Evolutionary conservation across 805 yeast species (phyloP), one percentile per base, ranked within the genome.

Genomic region (Cyberlindnera nakhonratchasimensis): DNA sequence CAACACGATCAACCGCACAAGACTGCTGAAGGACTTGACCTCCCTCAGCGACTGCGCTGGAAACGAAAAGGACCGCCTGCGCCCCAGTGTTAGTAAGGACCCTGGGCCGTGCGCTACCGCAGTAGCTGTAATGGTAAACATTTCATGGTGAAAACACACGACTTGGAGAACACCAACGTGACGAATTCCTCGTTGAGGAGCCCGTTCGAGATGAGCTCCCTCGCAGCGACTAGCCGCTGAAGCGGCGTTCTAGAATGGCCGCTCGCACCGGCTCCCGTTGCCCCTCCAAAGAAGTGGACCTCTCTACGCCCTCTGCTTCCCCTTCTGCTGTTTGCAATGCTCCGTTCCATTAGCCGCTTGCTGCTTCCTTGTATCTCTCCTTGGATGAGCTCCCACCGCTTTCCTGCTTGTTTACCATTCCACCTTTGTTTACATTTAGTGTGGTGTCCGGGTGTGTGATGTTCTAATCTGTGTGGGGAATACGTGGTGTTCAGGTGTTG

Each of bases 21-120:
- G 19, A 31, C 43, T 48, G 6, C 46, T 21, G 28, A 55, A 52
- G 14, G 22, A 21, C 5, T 29, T 25, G 2, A 46, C 40, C 11
- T 47, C 54, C 5, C 16, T 10, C 6, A 2, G 3, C 7, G 42
- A 26, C 1, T 7, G 7, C 8, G 56, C 39, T 6, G 61, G 61
- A 39, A 53, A 57, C 3, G 18, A 12, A 6, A 48, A 24, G 3
- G 24, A n/a, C 3, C 26, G 24, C 12, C 46, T 37, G 6, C 20
- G n/a, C 7, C 23, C 22, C 7, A 20, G 21, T 13, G 31, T 32
- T 34, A 37, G 37, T 34, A 19, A 20, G n/a, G 10, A 10, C 22
- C 4, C 22, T n/a, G n/a, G n/a, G n/a, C n/a, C n/a, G n/a, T n/a
- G n/a, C n/a, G n/a, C n/a, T n/a, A n/a, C n/a, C n/a, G n/a, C n/a